These are phyloP conservation scores for Penicillium waksmanii DNA, from an alignment of 495 filamentous ascomycete genomes.

Conservation along the genomic window DNA sequence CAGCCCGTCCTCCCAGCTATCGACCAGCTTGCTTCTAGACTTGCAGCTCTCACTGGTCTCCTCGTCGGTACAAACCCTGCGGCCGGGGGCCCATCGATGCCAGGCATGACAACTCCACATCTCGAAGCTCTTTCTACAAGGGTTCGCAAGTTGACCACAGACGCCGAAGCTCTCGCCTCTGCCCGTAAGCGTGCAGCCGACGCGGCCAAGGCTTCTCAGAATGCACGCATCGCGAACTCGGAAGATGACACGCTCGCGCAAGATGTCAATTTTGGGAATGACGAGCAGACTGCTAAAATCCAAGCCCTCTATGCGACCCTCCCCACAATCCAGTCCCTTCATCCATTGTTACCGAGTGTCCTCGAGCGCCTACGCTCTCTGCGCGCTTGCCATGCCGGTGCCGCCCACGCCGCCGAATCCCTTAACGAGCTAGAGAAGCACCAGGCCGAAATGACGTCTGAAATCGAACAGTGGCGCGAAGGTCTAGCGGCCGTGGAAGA, in stretches of 20 bases:
- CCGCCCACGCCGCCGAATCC: conserved; percentile 79
- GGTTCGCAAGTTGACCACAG: conserved; percentile 73
- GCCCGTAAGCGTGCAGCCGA: conserved; percentile 69
- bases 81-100: conserved; percentile 29
- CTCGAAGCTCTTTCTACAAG: conserved; percentile 76
- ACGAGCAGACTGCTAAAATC: conserved; percentile 80
- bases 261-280: conserved; percentile 39
- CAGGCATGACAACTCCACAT: conserved; percentile 40
- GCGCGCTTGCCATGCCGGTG: conserved; percentile 81
- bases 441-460: conserved; percentile 80
- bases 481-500: conserved; percentile 78
- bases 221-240: conserved; percentile 54
- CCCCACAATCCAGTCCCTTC: conserved; percentile 83
- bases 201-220: conserved; percentile 68
- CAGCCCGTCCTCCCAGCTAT: conserved; percentile 80
- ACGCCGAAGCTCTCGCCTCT: conserved; percentile 78
- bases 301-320: conserved; percentile 90
- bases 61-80: conserved; percentile 46
- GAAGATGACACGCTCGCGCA: conserved; percentile 31
- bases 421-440: conserved; percentile 75
- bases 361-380: conserved; percentile 85
- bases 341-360: conserved; percentile 82
- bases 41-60: conserved; percentile 46
- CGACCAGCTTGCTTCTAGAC: conserved; percentile 58
- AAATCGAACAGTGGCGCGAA: conserved; percentile 85